Conservation (phyloP, 1,284 basidiomycete genomes). For the Leccinum griseonigrum region DNA sequence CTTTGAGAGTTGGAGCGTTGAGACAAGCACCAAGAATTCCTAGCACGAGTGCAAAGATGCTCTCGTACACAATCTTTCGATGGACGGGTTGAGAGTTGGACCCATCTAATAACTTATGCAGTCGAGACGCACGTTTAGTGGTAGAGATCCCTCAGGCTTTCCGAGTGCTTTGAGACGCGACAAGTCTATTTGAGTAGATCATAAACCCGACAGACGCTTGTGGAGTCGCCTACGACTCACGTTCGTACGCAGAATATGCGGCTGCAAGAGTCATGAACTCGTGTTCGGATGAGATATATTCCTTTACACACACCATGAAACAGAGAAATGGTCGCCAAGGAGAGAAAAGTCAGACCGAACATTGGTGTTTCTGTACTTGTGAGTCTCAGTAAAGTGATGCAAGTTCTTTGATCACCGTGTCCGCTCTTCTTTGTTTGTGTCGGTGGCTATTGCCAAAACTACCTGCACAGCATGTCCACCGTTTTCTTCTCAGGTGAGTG, state of each 20-base stretch:
- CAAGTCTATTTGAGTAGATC: conserved; percentile 47
- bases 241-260: conserved; percentile 61
- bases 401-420: neutral
- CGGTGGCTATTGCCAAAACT: conserved; percentile 16
- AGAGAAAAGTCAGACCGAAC: conserved; percentile 44
- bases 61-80: conserved; percentile 67
- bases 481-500: neutral
- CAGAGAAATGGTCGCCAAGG: conserved; percentile 44
- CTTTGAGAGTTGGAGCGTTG: conserved; percentile 67
- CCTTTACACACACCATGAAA: conserved; percentile 46
- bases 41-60: conserved; percentile 59
- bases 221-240: conserved; percentile 38
- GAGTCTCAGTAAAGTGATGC: neutral
- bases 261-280: conserved; percentile 39
- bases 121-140: conserved; percentile 51
- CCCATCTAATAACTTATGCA: neutral
- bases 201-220: neutral
- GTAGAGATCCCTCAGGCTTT: conserved; percentile 61
- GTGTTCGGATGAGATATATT: neutral
- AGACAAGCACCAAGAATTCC: conserved; percentile 71
- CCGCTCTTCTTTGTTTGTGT: conserved; percentile 12
- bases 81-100: neutral
- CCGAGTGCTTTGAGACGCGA: conserved; percentile 74
- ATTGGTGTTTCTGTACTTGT: conserved; percentile 18
- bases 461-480: no score